phyloP scores from a whole-genome alignment of 495 filamentous ascomycete species.

The Penicillium riverlandense region DNA sequence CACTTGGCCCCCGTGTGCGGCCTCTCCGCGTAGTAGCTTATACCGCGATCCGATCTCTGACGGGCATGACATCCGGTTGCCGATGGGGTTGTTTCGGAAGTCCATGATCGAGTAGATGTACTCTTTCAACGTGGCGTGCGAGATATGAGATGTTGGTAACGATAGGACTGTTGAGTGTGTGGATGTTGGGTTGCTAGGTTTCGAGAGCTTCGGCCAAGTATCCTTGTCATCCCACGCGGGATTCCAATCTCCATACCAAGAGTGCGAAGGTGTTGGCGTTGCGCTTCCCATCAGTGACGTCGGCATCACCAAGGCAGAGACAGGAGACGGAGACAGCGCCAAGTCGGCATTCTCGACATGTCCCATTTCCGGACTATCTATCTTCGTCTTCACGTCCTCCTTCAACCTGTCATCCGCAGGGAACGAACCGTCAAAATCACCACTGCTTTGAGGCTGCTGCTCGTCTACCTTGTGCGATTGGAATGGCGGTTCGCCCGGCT shows the following conservation, averaged over 20 bases:
- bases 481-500: neutral
- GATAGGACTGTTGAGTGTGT: neutral
- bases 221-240: conserved; percentile 3
- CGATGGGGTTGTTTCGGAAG: neutral
- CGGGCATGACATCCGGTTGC: conserved; percentile 5
- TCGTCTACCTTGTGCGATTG: no score
- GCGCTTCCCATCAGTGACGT: no score
- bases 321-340: no score
- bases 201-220: conserved; percentile 1
- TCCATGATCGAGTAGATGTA: conserved; percentile 4
- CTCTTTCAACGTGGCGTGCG: neutral
- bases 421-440: no score
- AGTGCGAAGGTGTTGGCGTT: no score
- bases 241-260: neutral
- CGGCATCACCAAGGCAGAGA: no score
- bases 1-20: conserved; percentile 2
- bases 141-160: neutral
- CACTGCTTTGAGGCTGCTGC: no score
- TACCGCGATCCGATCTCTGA: conserved; percentile 12
- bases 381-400: no score
- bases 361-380: no score
- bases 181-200: neutral
- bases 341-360: no score
- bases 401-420: no score
- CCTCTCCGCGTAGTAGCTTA: conserved; percentile 6